Evolutionary conservation across 345 rosid genomes (phyloP), one percentile per base, ranked within the genome.

Genomic region (Syzygium oleosum): DNA sequence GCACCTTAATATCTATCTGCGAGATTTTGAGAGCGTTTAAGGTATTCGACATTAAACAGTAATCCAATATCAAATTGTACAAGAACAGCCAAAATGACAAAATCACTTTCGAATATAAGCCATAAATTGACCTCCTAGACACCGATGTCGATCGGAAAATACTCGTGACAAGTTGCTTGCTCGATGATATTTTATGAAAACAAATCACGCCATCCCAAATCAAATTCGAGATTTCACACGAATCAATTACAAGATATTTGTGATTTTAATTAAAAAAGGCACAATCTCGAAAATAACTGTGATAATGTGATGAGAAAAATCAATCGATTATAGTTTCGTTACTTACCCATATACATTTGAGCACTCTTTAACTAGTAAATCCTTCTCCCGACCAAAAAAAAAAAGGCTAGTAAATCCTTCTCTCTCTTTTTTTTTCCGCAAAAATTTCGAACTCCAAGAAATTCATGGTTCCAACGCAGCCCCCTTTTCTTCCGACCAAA

Each of bases 141-240:
- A 29, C 0, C 0, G 22, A 73, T 2, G 5, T 38, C 0, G 12
- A 38, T 1, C 0, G 9, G 8, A 68, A 68, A 16, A 31, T 65
- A 3, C 12, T 31, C 3, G 2, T 3, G 16, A 15, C 5, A 65
- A 31, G 31, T 31, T 31, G 31, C 17, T 31, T 31, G 43, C 22
- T 7, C 21, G 29, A 6, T 29, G 11, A 65, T 3, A 29, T 63
- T 63, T 14, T 14, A 29, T 5, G 7, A 14, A 29, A 34, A 34
- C 7, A 68, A 68, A 34, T 68, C 21, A 68, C 0, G 0, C 3
- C 0, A 2, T 34, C 0, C 46, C 21, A 17, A 34, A 68, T 68
- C 12, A 68, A 68, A 12, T 38, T 38, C 4, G 1, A 73, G 46
- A 21, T 73, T 38, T 34, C 49, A 73, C 0, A 22, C 0, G 2